These are phyloP conservation scores for Aspergillus melleus DNA, from an alignment of 2,329 filamentous ascomycete genomes.

Conservation along the genomic window DNA sequence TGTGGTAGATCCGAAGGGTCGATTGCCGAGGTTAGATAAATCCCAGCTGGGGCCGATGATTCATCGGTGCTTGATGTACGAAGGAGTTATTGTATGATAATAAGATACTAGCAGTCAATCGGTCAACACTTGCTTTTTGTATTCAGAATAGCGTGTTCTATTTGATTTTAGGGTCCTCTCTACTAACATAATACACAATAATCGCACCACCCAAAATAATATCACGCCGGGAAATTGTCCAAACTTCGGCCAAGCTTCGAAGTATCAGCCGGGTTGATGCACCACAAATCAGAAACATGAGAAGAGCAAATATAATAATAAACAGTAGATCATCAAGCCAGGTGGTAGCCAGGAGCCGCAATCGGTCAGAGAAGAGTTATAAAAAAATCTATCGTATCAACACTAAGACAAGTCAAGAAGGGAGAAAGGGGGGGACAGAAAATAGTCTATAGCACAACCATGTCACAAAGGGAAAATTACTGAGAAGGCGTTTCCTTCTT, in stretches of 20 bases:
- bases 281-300: constrained; percentile 2
- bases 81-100: not conserved
- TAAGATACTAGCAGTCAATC: not conserved
- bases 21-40: constrained; percentile 1
- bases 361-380: not conserved
- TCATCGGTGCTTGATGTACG: not conserved
- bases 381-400: constrained; percentile 23
- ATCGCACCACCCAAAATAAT: not conserved
- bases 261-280: constrained; percentile 1
- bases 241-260: not conserved
- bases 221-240: not conserved
- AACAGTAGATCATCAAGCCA: not conserved
- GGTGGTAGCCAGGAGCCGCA: not conserved
- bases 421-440: constrained; percentile 18
- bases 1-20: not conserved
- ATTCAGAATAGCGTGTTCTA: not conserved
- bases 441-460: constrained; percentile 4
- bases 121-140: not conserved
- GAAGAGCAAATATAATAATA: not conserved
- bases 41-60: not conserved
- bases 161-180: not conserved
- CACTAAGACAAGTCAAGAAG: constrained; percentile 19
- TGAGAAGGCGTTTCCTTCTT: constrained; percentile 27
- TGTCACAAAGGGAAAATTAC: constrained; percentile 5
- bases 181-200: not conserved